Evolutionary conservation across 179 eudicot species (phyloP).

Genomic region (Silene noctiflora): DNA sequence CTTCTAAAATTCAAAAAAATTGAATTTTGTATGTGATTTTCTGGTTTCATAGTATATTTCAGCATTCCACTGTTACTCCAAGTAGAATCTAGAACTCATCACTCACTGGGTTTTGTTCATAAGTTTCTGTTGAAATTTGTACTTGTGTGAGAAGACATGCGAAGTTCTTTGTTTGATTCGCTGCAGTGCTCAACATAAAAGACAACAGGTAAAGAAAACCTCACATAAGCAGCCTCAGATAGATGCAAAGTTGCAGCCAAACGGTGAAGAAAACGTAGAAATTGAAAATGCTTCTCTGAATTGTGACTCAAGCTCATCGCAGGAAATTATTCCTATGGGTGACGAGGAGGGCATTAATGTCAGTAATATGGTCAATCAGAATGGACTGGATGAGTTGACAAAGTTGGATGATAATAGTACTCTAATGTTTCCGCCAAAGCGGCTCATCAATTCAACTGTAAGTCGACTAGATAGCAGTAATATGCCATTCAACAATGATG

Average conservation of each 20-base stretch:
- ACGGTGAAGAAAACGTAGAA: conserved; percentile 36
- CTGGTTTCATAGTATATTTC: conserved; percentile 1
- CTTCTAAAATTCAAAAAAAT: no score
- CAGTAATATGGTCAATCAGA: conserved; percentile 30
- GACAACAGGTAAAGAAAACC: conserved; percentile 51
- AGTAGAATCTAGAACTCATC: background rate
- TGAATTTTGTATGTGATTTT: background rate
- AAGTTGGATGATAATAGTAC: conserved; percentile 16
- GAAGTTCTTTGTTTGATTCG: background rate
- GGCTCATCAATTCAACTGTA: background rate
- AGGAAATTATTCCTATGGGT: conserved; percentile 20
- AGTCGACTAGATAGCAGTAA: conserved; percentile 12
- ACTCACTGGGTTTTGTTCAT: background rate
- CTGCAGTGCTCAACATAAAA: conserved; percentile 61
- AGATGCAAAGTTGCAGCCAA: conserved; percentile 42
- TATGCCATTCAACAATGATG: background rate
- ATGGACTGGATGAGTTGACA: conserved; percentile 25
- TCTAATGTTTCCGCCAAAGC: conserved; percentile 2
- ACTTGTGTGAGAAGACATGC: conserved; percentile 10
- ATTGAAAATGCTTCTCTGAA: conserved; percentile 34
- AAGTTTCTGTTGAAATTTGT: conserved; percentile 3
- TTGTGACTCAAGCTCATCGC: conserved; percentile 28
- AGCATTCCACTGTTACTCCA: background rate
- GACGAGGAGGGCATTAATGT: conserved; percentile 21
- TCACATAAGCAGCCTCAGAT: conserved; percentile 39